Conservation (phyloP, 2,329 filamentous ascomycete species). For the Talaromyces sp. region DNA sequence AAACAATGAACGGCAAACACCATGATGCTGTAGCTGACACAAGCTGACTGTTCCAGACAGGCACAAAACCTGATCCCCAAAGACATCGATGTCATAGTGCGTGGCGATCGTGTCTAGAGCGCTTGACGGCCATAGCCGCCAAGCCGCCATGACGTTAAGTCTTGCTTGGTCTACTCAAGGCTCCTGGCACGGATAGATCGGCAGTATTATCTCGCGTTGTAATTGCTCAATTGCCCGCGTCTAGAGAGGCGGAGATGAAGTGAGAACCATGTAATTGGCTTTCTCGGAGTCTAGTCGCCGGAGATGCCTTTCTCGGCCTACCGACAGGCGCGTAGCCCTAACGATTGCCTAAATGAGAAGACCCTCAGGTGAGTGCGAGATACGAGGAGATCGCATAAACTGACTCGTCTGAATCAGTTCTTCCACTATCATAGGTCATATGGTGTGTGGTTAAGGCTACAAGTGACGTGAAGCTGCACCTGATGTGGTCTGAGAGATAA, state of each 20-base stretch:
- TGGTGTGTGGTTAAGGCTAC: not conserved
- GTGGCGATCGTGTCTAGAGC: constrained; percentile 45
- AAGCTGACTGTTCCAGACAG: constrained; percentile 22
- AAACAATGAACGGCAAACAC: not conserved
- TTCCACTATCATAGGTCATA: not conserved
- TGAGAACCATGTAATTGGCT: too few relatives aligned
- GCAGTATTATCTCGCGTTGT: too few relatives aligned
- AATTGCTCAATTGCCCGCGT: too few relatives aligned
- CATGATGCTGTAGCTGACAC: not conserved
- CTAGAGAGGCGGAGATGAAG: too few relatives aligned
- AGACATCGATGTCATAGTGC: not conserved
- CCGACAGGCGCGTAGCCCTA: not conserved
- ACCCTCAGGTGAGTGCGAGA: not conserved
- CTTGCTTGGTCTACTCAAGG: too few relatives aligned
- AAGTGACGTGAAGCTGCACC: not conserved
- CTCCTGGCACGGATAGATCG: not conserved
- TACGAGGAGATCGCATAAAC: not conserved
- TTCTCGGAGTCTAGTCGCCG: too few relatives aligned
- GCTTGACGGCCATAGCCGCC: constrained; percentile 67
- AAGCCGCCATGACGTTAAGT: not conserved
- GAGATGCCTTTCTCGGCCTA: not conserved
- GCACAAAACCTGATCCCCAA: constrained; percentile 50
- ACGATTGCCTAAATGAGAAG: not conserved
- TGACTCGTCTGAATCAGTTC: not conserved
- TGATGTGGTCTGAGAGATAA: not conserved